Base-by-base conservation (phyloP, 208 protist species). In the Crithidia sp. region DNA sequence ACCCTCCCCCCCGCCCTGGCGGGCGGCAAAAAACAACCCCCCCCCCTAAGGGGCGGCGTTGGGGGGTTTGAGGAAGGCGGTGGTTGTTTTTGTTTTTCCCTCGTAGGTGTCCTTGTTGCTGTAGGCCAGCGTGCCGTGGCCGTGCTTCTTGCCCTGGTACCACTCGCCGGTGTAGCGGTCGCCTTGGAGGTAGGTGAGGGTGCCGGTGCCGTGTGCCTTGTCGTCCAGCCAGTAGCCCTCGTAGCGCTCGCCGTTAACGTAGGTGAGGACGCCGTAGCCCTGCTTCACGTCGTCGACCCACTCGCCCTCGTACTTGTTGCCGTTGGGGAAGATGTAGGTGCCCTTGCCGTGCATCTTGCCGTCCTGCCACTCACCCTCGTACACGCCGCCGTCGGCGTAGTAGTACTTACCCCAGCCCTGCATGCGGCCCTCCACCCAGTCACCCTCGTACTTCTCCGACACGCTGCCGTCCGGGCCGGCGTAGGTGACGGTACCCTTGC, bases 271-370 rank as follows among this genome's bases (percentile, higher is more conserved):
- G 71, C 90, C 91, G 73, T 96, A 93, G 62, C 93, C 93, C 76
- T 98, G 89, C 81, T 98, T 98, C 58, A 96, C 91, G 60, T 94
- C 95, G 36, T 94, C 92, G 10, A 90, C 78, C 96, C 96, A 98
- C 73, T 98, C 95, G 47, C 96, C 96, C 60, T 97, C 95, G 84
- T 98, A 98, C 76, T 92, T 96, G 88, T 98, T 97, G 68, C 96
- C 96, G 79, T 98, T 95, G 52, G 94, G 87, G 85, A 97, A 98
- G 60, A 97, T 97, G 71, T 95, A 95, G 13, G 88, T 95, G 50
- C 92, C 92, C 80, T 92, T 95, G 50, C 95, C 95, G 72, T 98
- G 93, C 86, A 95, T 96, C 74, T 96, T 95, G 64, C 93, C 91
- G 64, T 98, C 91, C 57, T 87, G 72, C 95, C 93, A 97, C 79